Percentiles rank a stretch among this genome's conserved stretches.
Conservation (phyloP, 2,329 filamentous ascomycete genomes). For the Talaromyces rugulosus region DNA sequence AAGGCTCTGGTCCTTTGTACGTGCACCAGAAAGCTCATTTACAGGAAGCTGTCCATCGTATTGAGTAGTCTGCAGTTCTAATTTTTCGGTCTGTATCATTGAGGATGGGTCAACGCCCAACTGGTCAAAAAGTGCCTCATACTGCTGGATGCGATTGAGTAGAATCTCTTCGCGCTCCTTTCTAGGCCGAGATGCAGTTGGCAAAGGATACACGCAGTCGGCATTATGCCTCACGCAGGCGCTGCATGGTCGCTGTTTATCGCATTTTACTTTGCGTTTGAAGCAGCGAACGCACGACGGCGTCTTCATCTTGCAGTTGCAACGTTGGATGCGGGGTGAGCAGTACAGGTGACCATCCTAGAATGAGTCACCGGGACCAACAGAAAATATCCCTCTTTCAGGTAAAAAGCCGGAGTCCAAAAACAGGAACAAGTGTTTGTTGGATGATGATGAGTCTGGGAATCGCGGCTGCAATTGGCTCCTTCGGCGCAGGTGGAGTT, state of each 20-base stretch:
- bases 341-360: no score
- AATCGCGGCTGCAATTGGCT: no score
- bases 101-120: neutral
- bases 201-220: neutral
- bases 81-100: neutral
- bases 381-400: no score
- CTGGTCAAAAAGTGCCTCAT: neutral
- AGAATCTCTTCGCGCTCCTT: neutral
- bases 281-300: conserved; percentile 5
- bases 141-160: neutral
- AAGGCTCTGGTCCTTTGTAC: neutral
- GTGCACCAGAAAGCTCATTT: neutral
- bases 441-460: no score
- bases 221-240: neutral
- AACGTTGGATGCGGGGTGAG: no score
- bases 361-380: no score
- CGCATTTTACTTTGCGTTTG: conserved; percentile 7
- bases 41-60: neutral
- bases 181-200: neutral
- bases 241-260: neutral
- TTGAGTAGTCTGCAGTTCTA: neutral
- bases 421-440: no score
- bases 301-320: no score
- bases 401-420: no score
- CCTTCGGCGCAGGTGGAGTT: no score